Evolutionary conservation across 139 green algal species (phyloP).

Genomic region (Coccomyxa sp.): DNA sequence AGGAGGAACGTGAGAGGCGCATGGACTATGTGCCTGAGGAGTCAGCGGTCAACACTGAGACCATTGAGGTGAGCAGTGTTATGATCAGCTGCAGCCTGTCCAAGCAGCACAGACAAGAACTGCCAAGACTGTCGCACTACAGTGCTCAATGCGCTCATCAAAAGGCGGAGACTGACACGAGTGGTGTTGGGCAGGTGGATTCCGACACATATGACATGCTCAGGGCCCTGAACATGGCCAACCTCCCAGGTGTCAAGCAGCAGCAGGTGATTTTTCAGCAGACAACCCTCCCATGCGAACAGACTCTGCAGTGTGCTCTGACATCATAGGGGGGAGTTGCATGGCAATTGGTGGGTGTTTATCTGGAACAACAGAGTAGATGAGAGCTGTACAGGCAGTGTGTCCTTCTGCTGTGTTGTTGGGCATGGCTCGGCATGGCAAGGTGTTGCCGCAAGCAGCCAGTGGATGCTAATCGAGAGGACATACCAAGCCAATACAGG

Average conservation of each 20-base stretch:
- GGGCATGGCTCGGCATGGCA: background rate
- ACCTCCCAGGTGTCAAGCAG: conserved; percentile 71
- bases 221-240: conserved; percentile 85
- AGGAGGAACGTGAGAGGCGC: conserved; percentile 98
- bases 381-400: background rate
- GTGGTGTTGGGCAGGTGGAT: conserved; percentile 75
- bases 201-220: conserved; percentile 96
- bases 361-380: too few relatives aligned
- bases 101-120: too few relatives aligned
- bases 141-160: background rate
- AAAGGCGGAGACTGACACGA: background rate
- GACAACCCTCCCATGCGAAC: background rate
- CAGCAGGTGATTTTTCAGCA: conserved; percentile 3
- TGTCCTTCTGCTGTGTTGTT: background rate
- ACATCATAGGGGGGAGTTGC: background rate
- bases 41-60: conserved; percentile 88
- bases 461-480: background rate
- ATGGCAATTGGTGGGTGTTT: background rate
- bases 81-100: background rate
- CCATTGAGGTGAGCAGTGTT: conserved; percentile 76
- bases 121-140: background rate
- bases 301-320: background rate
- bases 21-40: conserved; percentile 99
- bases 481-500: background rate
- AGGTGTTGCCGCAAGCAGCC: background rate